Conservation (phyloP, 2,329 filamentous ascomycete species). For the Talaromyces atroroseus region DNA sequence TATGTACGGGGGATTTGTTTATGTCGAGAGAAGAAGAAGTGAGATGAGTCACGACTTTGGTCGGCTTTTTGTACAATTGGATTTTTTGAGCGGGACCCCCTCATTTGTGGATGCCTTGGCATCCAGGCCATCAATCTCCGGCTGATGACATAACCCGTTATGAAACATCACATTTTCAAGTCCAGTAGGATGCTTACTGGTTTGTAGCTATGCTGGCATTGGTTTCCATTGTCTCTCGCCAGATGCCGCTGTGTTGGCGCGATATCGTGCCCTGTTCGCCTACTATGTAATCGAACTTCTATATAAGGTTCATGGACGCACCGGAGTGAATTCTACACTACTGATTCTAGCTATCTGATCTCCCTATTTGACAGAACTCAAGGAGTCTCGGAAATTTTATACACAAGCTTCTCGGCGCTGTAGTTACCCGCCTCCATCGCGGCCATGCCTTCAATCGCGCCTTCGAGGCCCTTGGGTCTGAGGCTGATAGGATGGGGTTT, state of each 20-base stretch:
- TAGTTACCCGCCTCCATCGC: constrained; percentile 8
- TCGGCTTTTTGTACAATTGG: background rate
- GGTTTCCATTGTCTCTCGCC: background rate
- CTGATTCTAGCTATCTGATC: background rate
- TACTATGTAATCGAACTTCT: too few species aligned
- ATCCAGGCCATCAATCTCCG: background rate
- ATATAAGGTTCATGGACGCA: too few species aligned
- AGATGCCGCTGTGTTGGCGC: background rate
- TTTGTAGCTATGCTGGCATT: background rate
- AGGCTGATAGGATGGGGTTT: constrained; percentile 10
- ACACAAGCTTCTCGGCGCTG: constrained; percentile 13
- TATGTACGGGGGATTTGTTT: background rate
- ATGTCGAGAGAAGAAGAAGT: background rate
- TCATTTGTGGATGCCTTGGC: background rate
- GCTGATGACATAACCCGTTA: background rate
- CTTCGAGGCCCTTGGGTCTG: constrained; percentile 10
- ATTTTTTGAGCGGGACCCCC: background rate
- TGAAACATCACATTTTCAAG: background rate
- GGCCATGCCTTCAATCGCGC: constrained; percentile 11
- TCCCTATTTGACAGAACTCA: background rate
- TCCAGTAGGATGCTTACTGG: too few species aligned
- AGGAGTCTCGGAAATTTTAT: constrained; percentile 11
- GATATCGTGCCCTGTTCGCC: too few species aligned
- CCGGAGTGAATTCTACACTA: too few species aligned
- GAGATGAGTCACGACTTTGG: background rate